These are phyloP conservation scores for Aleurites moluccanus DNA, from an alignment of 441 rosid species.

Conservation along the genomic window DNA sequence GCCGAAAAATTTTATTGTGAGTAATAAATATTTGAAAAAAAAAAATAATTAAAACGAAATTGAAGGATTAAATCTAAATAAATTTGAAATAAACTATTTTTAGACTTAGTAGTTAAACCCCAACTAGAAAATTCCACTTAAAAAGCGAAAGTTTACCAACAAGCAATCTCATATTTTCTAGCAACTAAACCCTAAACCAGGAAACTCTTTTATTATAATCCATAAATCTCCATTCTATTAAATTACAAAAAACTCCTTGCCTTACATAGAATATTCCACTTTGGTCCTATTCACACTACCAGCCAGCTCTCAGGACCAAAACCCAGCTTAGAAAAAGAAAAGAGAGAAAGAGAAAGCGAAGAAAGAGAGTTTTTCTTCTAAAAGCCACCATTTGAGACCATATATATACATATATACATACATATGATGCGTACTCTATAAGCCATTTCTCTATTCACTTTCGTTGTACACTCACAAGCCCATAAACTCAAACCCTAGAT, in stretches of 20 bases:
- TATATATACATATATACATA: neutral
- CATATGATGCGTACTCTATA: slow-evolving; percentile 35
- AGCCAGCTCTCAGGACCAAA: neutral
- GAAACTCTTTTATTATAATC: neutral
- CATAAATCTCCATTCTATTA: neutral
- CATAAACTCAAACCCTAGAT: slow-evolving; percentile 38
- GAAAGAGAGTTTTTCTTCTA: neutral
- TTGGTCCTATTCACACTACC: slow-evolving; percentile 6
- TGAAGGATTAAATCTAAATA: neutral
- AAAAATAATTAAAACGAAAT: neutral
- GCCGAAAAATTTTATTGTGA: too few relatives aligned
- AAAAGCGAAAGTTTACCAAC: neutral
- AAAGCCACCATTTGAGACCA: slow-evolving; percentile 37
- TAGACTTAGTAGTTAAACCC: neutral
- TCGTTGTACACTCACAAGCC: neutral
- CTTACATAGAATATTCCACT: neutral
- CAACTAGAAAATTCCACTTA: neutral
- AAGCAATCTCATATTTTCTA: neutral
- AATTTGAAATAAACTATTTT: neutral
- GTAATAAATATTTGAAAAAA: neutral
- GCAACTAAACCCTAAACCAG: slow-evolving; percentile 11
- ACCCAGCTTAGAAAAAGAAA: neutral
- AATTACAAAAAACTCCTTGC: neutral
- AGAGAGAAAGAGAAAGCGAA: neutral
- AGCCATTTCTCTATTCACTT: slow-evolving; percentile 29